These are phyloP conservation scores for Piromyces sp. DNA, from an alignment of 192 early-diverging fungal genomes.

Conservation along the genomic window DNA sequence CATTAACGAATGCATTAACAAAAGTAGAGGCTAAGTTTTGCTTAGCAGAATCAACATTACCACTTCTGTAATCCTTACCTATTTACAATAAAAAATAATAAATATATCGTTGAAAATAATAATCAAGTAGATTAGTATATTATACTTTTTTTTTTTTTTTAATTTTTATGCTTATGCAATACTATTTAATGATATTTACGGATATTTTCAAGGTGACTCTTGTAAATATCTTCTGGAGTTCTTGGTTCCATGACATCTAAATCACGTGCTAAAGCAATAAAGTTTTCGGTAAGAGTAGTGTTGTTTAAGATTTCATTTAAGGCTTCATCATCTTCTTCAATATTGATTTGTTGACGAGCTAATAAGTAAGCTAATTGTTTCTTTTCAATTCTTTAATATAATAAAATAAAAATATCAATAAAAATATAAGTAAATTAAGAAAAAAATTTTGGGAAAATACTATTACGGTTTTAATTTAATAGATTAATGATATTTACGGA, in stretches of 20 bases:
- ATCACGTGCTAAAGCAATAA: conserved; percentile 72
- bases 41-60: conserved; percentile 75
- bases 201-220: conserved; percentile 82
- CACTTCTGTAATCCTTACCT: conserved; percentile 42
- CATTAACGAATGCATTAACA: conserved; percentile 98
- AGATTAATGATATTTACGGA: conserved; percentile 34
- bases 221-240: conserved; percentile 96
- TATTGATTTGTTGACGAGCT: conserved; percentile 67
- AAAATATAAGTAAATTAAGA: too few relatives aligned
- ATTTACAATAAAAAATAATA: background rate
- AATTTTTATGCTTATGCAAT: too few relatives aligned
- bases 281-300: conserved; percentile 68
- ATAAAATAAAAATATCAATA: too few relatives aligned
- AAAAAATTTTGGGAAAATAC: too few relatives aligned
- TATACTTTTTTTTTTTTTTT: too few relatives aligned
- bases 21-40: conserved; percentile 93
- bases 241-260: conserved; percentile 91
- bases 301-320: conserved; percentile 81
- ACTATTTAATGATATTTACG: conserved; percentile 20
- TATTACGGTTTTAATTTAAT: too few relatives aligned
- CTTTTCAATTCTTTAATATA: conserved; percentile 55
- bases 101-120: too few relatives aligned
- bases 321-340: conserved; percentile 56
- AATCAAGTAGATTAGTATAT: too few relatives aligned
- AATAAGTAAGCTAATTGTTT: conserved; percentile 92